Evolutionary conservation across 495 filamentous ascomycete species (phyloP), one percentile per base, ranked within the genome.

Genomic region (Penicillium pulvis): DNA sequence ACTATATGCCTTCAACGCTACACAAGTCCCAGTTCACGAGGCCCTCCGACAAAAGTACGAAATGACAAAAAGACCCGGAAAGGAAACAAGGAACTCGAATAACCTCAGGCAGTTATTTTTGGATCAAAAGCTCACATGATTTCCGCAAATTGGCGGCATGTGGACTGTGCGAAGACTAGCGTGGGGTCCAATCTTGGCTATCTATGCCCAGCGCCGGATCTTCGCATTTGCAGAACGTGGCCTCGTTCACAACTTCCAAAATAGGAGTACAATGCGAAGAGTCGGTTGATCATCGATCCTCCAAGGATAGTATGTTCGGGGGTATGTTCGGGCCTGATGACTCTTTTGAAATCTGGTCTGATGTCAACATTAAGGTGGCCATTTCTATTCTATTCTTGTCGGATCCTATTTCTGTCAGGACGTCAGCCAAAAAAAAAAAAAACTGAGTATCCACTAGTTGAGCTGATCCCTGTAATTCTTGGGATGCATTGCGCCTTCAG

Each of bases 51-150:
- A 41, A 36, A 36, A 36, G 12, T 4, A 36, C 9, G 39, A 6
- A 41, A n/a, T 7, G 14, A 17, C 39, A 41, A 17, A 41, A 41
- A 36, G 9, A 36, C 33, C 33, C 12, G 10, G 20, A 23, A 23
- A 23, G 20, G 2, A 23, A 2, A 23, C 2, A 1, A 23, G 20
- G 20, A 36, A 36, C 6, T 24, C 39, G 19, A 44, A 24, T 14
- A 36, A 53, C 7, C 14, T 53, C 51, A 53, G 36, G 17, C 5
- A 41, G 14, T 17, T 41, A 41, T 41, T 41, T 41, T 41, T 41
- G 39, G 39, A 41, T 41, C 39, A 41, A 41, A 17, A 16, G 17
- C 39, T 16, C 16, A n/a, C 39, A 41, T 41, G 39, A 41, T 17
- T 12, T 41, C n/a, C 16, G 16, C 16, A 41, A 4, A 4, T 4